Evolutionary conservation across 2,329 filamentous ascomycete species (phyloP).

Genomic region (Trichoderma asperellum): DNA sequence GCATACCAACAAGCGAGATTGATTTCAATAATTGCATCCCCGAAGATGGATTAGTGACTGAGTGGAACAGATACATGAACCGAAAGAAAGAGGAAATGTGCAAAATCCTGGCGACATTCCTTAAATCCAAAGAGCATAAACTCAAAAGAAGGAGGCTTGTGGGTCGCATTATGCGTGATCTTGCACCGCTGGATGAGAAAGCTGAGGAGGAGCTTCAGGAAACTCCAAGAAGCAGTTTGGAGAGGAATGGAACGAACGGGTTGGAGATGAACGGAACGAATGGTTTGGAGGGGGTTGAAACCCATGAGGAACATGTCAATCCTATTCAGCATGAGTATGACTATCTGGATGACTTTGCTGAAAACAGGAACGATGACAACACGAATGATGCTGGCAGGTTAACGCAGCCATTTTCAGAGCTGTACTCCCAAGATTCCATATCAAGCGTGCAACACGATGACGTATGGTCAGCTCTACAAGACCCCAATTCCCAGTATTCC

Average conservation of each 20-base stretch:
- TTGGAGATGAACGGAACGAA: not conserved
- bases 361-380: not conserved
- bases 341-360: not conserved
- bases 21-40: conserved; percentile 19
- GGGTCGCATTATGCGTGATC: conserved; percentile 11
- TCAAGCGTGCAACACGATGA: not conserved
- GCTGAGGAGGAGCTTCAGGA: not conserved
- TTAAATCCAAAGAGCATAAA: conserved; percentile 22
- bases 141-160: conserved; percentile 15
- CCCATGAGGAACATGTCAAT: not conserved
- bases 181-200: conserved; percentile 4
- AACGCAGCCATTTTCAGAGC: not conserved
- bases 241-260: not conserved
- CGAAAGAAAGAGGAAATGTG: conserved; percentile 30
- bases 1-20: conserved; percentile 28
- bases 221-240: not conserved
- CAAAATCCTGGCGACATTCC: conserved; percentile 7
- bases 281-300: not conserved
- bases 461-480: conserved; percentile 9
- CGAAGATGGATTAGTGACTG: conserved; percentile 17
- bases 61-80: conserved; percentile 28
- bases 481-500: conserved; percentile 11
- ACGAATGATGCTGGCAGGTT: not conserved
- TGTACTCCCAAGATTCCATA: not conserved
- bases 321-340: conserved; percentile 5